A percentile compares a stretch with the other conserved stretches of the same genome.
phyloP scores from a whole-genome alignment of 352 stramenopile genomes.

The Phytopythium boreale region DNA sequence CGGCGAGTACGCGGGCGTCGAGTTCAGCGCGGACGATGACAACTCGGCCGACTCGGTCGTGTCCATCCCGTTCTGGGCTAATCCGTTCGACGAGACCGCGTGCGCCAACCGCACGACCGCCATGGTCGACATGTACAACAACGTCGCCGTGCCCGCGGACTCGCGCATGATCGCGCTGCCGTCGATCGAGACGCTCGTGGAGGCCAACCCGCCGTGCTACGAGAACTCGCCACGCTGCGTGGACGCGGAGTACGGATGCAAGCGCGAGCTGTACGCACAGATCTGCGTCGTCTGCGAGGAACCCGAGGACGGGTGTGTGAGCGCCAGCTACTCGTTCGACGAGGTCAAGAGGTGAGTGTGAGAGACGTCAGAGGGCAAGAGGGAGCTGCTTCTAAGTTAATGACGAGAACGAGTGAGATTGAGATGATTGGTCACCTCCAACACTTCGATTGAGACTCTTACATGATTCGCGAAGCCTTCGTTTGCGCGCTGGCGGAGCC shows the following conservation, averaged over 20 bases:
- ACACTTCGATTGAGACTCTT: not conserved
- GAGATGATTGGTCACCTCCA: not conserved
- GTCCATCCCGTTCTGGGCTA: constrained; percentile 51
- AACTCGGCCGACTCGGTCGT: constrained; percentile 12
- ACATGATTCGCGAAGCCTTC: not conserved
- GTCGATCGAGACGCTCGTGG: constrained; percentile 17
- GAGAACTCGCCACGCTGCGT: constrained; percentile 39
- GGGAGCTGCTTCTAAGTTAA: not conserved
- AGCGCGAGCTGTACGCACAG: constrained; percentile 44
- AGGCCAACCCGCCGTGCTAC: constrained; percentile 53
- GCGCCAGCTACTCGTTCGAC: constrained; percentile 6
- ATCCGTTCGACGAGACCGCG: constrained; percentile 28
- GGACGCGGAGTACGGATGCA: constrained; percentile 32
- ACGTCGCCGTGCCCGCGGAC: constrained; percentile 11
- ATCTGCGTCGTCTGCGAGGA: constrained; percentile 40
- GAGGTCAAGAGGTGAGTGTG: not conserved
- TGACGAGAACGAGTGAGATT: not conserved
- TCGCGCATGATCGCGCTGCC: constrained; percentile 43
- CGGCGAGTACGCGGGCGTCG: constrained; percentile 43
- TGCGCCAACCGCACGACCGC: constrained; percentile 28
- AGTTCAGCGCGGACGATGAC: constrained; percentile 29
- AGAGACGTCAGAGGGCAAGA: too few species aligned
- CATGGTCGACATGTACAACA: constrained; percentile 46
- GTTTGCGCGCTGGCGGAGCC: not conserved
- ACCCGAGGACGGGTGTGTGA: constrained; percentile 15